A percentile compares a stretch with the other conserved stretches of the same genome.
Conservation (phyloP, 108 stramenopile species). For the Stephanodiscus minutulus region DNA sequence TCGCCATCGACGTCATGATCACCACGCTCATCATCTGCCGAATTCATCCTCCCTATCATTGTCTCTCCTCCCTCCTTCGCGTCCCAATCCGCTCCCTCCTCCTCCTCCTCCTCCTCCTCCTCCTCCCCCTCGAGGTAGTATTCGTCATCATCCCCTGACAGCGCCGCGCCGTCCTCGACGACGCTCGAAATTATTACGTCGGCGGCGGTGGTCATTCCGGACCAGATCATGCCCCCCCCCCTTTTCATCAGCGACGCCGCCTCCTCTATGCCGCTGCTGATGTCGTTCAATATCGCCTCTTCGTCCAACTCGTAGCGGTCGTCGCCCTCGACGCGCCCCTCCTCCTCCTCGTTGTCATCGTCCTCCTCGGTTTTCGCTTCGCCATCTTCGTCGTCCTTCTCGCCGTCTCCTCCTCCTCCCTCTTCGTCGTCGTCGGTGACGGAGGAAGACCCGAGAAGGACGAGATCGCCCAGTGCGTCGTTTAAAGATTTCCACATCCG, state of each 20-base stretch:
- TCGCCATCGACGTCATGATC: constrained; percentile 2
- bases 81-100: background rate
- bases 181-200: constrained; percentile 19
- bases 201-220: constrained; percentile 1
- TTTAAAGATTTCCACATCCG: constrained; percentile 1
- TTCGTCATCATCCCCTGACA: constrained; percentile 5
- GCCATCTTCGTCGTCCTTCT: background rate
- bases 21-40: background rate
- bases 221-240: background rate
- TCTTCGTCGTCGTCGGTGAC: background rate
- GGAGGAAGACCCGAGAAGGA: background rate
- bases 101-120: background rate
- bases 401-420: background rate
- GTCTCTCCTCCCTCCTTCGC: constrained; percentile 5
- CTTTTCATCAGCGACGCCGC: background rate
- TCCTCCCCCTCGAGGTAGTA: constrained; percentile 1
- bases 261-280: background rate
- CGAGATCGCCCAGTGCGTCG: background rate
- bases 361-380: background rate
- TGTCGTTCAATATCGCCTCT: background rate
- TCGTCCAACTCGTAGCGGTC: background rate
- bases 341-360: background rate
- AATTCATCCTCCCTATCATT: constrained; percentile 2
- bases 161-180: constrained; percentile 10
- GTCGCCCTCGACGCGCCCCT: background rate